phyloP scores from a whole-genome alignment of 2,329 filamentous ascomycete genomes.

The Orbilia javanica region DNA sequence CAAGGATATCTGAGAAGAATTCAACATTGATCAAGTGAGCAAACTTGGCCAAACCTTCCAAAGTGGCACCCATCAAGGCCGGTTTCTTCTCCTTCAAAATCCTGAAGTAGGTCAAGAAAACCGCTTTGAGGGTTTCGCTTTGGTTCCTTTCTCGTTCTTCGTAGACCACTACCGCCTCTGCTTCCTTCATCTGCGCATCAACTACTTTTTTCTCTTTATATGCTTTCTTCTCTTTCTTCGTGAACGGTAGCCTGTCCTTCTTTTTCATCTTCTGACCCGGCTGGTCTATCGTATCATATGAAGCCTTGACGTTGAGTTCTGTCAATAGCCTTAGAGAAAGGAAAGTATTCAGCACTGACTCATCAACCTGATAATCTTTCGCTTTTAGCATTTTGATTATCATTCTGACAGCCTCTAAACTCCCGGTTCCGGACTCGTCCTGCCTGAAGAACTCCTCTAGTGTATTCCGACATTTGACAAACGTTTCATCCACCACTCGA shows the following conservation, averaged over 20 bases:
- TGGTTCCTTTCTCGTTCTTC: slow-evolving; percentile 95
- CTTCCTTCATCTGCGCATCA: slow-evolving; percentile 92
- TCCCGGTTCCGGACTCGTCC: slow-evolving; percentile 89
- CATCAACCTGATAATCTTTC: slow-evolving; percentile 83
- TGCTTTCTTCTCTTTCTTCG: slow-evolving; percentile 86
- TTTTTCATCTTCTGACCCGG: slow-evolving; percentile 65
- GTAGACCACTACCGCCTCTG: slow-evolving; percentile 89
- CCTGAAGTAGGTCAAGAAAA: slow-evolving; percentile 94
- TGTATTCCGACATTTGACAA: slow-evolving; percentile 80
- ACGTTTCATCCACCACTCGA: slow-evolving; percentile 78
- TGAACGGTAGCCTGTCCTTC: slow-evolving; percentile 67
- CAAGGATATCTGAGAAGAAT: slow-evolving; percentile 95
- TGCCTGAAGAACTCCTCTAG: slow-evolving; percentile 84
- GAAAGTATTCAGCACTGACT: slow-evolving; percentile 87
- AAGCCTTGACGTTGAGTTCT: slow-evolving; percentile 87
- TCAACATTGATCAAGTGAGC: slow-evolving; percentile 98
- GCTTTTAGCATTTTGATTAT: slow-evolving; percentile 96
- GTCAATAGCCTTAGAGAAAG: slow-evolving; percentile 87
- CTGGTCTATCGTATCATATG: slow-evolving; percentile 79
- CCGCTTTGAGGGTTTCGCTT: slow-evolving; percentile 92
- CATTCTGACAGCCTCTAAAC: slow-evolving; percentile 85
- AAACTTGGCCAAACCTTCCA: slow-evolving; percentile 88
- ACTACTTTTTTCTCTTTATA: slow-evolving; percentile 87
- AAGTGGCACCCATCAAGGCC: slow-evolving; percentile 93
- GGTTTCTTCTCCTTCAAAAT: slow-evolving; percentile 86